These are phyloP conservation scores for Mycena indigotica DNA, from an alignment of 768 basidiomycete species.

Conservation along the genomic window DNA sequence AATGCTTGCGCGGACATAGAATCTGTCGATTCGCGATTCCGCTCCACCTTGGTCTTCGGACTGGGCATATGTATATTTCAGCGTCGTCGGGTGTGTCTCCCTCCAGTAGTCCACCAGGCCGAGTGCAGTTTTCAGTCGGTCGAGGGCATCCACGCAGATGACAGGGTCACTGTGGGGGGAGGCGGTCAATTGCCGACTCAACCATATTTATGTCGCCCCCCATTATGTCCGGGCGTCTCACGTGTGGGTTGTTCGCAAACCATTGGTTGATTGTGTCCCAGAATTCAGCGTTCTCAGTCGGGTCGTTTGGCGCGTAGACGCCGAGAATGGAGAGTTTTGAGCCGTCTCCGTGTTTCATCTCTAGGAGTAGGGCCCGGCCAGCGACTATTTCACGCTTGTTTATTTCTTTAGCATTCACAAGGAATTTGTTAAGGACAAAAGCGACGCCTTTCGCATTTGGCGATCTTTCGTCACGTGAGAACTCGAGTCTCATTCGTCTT, in stretches of 20 bases:
- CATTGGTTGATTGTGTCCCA: constrained; percentile 25
- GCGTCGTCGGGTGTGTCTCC: constrained; percentile 19
- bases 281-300: constrained; percentile 31
- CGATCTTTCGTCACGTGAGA: constrained; percentile 13
- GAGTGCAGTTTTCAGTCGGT: constrained; percentile 21
- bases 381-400: neutral
- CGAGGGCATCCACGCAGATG: constrained; percentile 17
- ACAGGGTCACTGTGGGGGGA: constrained; percentile 31
- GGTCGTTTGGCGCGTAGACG: constrained; percentile 39
- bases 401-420: constrained; percentile 13
- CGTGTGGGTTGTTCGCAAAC: constrained; percentile 7
- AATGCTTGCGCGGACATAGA: constrained; percentile 28
- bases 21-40: constrained; percentile 38
- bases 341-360: constrained; percentile 19
- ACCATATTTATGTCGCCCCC: constrained; percentile 46
- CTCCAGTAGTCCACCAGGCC: constrained; percentile 37
- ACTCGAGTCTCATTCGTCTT: constrained; percentile 21
- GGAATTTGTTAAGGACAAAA: constrained; percentile 34
- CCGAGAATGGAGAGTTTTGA: constrained; percentile 29
- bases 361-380: neutral
- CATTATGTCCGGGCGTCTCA: constrained; percentile 35
- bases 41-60: neutral
- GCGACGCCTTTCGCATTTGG: constrained; percentile 34
- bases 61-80: constrained; percentile 33
- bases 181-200: constrained; percentile 38